phyloP scores from a whole-genome alignment of 495 filamentous ascomycete species.

The Letharia lupina region DNA sequence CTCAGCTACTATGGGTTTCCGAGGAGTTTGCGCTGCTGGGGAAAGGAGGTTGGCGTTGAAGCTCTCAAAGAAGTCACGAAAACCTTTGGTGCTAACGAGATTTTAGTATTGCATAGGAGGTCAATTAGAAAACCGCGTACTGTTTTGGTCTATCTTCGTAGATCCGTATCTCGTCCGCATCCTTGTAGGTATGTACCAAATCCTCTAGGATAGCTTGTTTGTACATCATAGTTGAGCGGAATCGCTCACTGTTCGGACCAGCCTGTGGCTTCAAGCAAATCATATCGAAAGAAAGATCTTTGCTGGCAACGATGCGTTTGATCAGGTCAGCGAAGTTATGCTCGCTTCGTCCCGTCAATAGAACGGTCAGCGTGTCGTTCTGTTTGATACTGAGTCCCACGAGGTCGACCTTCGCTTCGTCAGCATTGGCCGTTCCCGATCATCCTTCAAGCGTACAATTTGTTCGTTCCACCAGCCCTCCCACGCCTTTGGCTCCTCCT shows the following conservation, averaged over 20 bases:
- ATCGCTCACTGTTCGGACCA: constrained; percentile 67
- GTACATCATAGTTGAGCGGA: constrained; percentile 72
- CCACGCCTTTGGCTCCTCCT: constrained; percentile 80
- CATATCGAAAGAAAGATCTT: constrained; percentile 77
- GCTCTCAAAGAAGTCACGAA: constrained; percentile 68
- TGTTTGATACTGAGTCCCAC: constrained; percentile 77
- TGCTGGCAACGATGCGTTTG: constrained; percentile 72
- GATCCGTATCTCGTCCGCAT: constrained; percentile 70
- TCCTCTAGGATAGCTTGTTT: constrained; percentile 77
- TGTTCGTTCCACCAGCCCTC: constrained; percentile 96
- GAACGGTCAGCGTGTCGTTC: constrained; percentile 74
- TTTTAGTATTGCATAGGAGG: constrained; percentile 19
- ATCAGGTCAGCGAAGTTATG: constrained; percentile 67
- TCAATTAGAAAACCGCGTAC: constrained; percentile 33
- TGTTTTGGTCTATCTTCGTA: constrained; percentile 61
- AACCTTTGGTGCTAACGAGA: constrained; percentile 53
- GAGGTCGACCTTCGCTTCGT: constrained; percentile 53
- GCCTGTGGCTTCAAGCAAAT: constrained; percentile 80
- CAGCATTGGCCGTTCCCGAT: constrained; percentile 22
- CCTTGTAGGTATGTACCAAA: constrained; percentile 71
- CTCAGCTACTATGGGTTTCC: constrained; percentile 61
- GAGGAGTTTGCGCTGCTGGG: constrained; percentile 28
- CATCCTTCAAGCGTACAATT: constrained; percentile 44
- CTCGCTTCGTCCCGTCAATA: constrained; percentile 84
- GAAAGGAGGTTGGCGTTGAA: constrained; percentile 53